Percentiles rank a stretch among this genome's conserved stretches.
These are phyloP conservation scores for Wickerhamomyces sp. DNA, from an alignment of 1,139 yeast species.

Conservation along the genomic window DNA sequence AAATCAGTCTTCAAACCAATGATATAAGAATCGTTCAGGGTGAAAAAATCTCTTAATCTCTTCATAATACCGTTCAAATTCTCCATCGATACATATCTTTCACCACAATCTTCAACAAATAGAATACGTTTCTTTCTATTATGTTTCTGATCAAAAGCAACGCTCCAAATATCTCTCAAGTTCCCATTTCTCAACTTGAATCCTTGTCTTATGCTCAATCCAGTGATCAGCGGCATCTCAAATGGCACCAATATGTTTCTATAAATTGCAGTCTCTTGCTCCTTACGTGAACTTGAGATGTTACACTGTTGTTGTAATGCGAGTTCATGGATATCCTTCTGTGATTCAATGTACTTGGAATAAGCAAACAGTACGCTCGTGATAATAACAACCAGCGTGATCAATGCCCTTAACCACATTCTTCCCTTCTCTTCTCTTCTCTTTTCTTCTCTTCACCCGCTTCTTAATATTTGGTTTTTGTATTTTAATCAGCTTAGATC, in stretches of 20 bases:
- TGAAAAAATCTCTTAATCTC: slow-evolving; percentile 11
- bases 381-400: neutral
- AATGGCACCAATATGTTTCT: slow-evolving; percentile 60
- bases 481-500: too few species aligned
- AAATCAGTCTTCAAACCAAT: slow-evolving; percentile 28
- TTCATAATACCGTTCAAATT: slow-evolving; percentile 24
- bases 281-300: slow-evolving; percentile 49
- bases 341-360: slow-evolving; percentile 26
- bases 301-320: slow-evolving; percentile 59
- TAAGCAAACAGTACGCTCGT: slow-evolving; percentile 6
- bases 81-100: slow-evolving; percentile 4
- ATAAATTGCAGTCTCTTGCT: slow-evolving; percentile 58
- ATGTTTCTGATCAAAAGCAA: slow-evolving; percentile 27
- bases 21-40: slow-evolving; percentile 11
- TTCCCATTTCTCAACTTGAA: slow-evolving; percentile 67
- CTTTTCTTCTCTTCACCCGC: too few species aligned
- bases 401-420: neutral
- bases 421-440: neutral
- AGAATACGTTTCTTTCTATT: slow-evolving; percentile 8
- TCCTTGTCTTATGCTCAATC: slow-evolving; percentile 56
- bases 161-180: slow-evolving; percentile 59
- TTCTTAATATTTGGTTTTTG: too few species aligned
- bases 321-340: slow-evolving; percentile 48
- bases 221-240: slow-evolving; percentile 58
- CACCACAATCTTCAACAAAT: slow-evolving; percentile 8